A percentile compares a stretch with the other conserved stretches of the same genome.
Evolutionary conservation across 2,329 filamentous ascomycete genomes (phyloP).

Genomic region (Botrytis byssoidea): DNA sequence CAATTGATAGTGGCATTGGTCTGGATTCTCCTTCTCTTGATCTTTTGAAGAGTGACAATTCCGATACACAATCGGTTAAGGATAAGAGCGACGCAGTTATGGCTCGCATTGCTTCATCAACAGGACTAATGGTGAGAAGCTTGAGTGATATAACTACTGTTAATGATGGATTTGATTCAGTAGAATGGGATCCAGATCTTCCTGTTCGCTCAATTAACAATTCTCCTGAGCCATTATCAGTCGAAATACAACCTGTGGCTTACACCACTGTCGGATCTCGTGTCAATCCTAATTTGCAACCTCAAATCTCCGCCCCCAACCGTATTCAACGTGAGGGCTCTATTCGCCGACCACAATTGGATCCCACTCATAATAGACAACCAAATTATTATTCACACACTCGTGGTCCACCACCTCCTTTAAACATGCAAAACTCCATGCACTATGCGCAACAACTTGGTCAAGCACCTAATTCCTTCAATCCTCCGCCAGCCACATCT

Average conservation of each 20-base stretch:
- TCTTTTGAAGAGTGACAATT: conserved; percentile 12
- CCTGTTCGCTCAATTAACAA: conserved; percentile 29
- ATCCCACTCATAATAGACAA: conserved; percentile 29
- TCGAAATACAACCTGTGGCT: conserved; percentile 35
- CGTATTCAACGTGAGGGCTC: conserved; percentile 40
- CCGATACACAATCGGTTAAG: conserved; percentile 20
- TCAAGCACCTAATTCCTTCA: conserved; percentile 23
- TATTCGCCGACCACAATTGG: conserved; percentile 33
- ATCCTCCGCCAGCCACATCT: conserved; percentile 16
- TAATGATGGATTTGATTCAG: conserved; percentile 36
- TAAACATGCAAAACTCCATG: conserved; percentile 36
- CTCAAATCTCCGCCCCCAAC: conserved; percentile 38
- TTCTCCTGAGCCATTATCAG: conserved; percentile 36
- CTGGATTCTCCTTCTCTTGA: conserved; percentile 4
- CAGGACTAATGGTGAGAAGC: neutral
- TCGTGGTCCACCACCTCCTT: conserved; percentile 30
- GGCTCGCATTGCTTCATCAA: conserved; percentile 16
- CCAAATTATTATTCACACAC: conserved; percentile 28
- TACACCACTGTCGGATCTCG: conserved; percentile 41
- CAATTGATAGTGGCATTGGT: conserved; percentile 12
- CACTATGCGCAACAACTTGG: conserved; percentile 37
- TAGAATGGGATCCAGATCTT: conserved; percentile 38
- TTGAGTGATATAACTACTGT: neutral
- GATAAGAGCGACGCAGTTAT: conserved; percentile 21
- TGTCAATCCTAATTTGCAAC: conserved; percentile 36